A percentile compares a stretch with the other conserved stretches of the same genome.
Conservation (phyloP, 1,284 basidiomycete species). For the Puccinia brachypodii region DNA sequence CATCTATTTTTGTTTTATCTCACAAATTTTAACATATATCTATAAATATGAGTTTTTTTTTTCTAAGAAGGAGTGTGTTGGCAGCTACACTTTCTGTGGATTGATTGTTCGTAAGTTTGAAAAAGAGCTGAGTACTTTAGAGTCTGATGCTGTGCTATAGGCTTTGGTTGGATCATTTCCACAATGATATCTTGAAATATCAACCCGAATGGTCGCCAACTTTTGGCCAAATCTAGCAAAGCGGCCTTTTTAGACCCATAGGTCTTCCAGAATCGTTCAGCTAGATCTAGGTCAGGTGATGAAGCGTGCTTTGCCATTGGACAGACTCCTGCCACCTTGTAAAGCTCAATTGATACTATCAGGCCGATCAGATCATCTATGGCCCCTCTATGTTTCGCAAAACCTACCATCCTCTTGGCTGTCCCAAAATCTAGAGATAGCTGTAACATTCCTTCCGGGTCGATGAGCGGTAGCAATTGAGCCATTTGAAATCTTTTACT, state of each 20-base stretch:
- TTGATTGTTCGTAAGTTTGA: background rate
- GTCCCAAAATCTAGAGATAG: background rate
- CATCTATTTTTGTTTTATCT: background rate
- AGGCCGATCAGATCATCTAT: slow-evolving; percentile 9
- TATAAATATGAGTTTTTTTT: background rate
- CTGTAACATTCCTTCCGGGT: background rate
- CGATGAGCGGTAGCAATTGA: background rate
- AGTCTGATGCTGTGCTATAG: background rate
- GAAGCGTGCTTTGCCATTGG: background rate
- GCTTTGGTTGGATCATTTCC: background rate
- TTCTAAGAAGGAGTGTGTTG: background rate
- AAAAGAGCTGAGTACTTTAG: background rate
- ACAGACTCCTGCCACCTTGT: background rate
- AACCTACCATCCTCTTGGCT: background rate
- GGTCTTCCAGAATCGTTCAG: background rate
- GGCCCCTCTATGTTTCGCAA: background rate
- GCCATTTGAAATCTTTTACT: slow-evolving; percentile 1
- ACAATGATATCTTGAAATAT: slow-evolving; percentile 4
- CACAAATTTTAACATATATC: background rate
- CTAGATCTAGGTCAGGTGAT: slow-evolving; percentile 5
- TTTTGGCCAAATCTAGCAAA: background rate
- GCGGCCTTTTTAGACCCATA: background rate
- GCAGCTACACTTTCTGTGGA: background rate
- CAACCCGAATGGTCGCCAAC: background rate
- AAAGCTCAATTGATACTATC: background rate